Evolutionary conservation across 2,329 filamentous ascomycete genomes (phyloP).

Genomic region (Byssothecium circinans): DNA sequence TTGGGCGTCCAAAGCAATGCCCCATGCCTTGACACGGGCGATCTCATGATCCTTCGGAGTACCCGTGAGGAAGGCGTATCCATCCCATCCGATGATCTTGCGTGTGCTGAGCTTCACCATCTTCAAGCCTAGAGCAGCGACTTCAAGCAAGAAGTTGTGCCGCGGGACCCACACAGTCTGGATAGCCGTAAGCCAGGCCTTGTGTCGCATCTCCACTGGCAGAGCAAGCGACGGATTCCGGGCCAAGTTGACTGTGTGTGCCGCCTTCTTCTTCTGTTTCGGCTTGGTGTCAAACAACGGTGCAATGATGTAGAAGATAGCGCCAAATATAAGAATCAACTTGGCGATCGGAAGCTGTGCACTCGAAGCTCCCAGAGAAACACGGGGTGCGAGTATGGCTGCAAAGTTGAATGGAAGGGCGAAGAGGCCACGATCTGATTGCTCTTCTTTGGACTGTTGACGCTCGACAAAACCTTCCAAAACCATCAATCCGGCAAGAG

Average conservation of each 20-base stretch:
- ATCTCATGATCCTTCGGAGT: slow-evolving; percentile 82
- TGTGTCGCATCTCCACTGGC: slow-evolving; percentile 79
- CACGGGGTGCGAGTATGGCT: slow-evolving; percentile 33
- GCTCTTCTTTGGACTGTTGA: slow-evolving; percentile 57
- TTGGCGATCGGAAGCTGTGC: slow-evolving; percentile 52
- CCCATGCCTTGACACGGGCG: slow-evolving; percentile 87
- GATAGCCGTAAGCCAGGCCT: slow-evolving; percentile 90
- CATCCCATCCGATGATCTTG: slow-evolving; percentile 73
- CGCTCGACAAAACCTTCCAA: slow-evolving; percentile 73
- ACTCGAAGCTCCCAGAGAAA: slow-evolving; percentile 34
- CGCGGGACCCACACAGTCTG: slow-evolving; percentile 90
- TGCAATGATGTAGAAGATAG: slow-evolving; percentile 59
- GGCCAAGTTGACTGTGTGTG: slow-evolving; percentile 43
- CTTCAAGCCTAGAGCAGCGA: slow-evolving; percentile 77
- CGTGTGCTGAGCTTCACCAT: slow-evolving; percentile 79
- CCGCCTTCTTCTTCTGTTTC: slow-evolving; percentile 53
- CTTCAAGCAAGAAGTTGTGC: slow-evolving; percentile 83
- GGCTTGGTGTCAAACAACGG: slow-evolving; percentile 61
- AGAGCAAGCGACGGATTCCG: slow-evolving; percentile 73
- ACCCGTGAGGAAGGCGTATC: slow-evolving; percentile 78
- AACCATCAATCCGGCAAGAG: slow-evolving; percentile 88
- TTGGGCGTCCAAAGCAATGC: slow-evolving; percentile 89
- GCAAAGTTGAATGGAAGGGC: slow-evolving; percentile 44
- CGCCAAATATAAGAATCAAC: slow-evolving; percentile 54
- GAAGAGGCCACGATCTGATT: slow-evolving; percentile 46